Base-by-base conservation (phyloP, 2,329 filamentous ascomycete species). In the Colletotrichum sp. region DNA sequence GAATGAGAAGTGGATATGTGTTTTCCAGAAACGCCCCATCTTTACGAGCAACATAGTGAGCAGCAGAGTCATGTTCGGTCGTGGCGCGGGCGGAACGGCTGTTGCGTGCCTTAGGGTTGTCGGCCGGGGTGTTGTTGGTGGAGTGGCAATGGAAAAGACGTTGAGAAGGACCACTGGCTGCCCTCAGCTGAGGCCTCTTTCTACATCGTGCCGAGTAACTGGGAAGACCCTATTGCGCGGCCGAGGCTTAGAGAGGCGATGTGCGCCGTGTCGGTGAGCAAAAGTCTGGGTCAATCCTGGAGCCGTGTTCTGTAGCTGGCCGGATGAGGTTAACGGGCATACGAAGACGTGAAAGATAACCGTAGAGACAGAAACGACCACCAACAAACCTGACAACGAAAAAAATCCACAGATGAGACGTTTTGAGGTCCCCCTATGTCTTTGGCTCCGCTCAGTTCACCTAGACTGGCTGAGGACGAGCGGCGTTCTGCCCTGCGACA, bases 41-140 rank as follows among this genome's bases (percentile, higher is more conserved):
- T 75, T 67, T 67, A 75, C 63, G 72, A 75, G 72, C 26, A 52
- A 52, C 8, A n/a, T 55, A 30, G 52, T 67, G 60, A 57, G 67
- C 58, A 61, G 52, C 60, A 72, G 72, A 71, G 60, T 74, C 72
- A 74, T 74, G 67, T 67, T 66, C 72, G 18, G n/a, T 67, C 30
- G 71, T 30, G 48, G 21, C 48, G 34, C 65, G 30, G 66, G 66
- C 66, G 67, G 67, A 70, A 65, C 67, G 60, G 48, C 60, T 72
- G 61, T 74, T 74, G 43, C 67, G 67, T 52, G 66, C 66, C 66
- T 68, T 68, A 55, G 65, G 57, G 55, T 73, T 73, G 32, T 52
- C 57, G 36, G 32, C 32, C 43, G 69, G 16, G 30, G 61, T 21
- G 38, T 48, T 21, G 43, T 21, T 21, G 43, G 18, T 52, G 43